These are phyloP conservation scores for Austroboletus eburneus DNA, from an alignment of 768 basidiomycete genomes.

Conservation along the genomic window DNA sequence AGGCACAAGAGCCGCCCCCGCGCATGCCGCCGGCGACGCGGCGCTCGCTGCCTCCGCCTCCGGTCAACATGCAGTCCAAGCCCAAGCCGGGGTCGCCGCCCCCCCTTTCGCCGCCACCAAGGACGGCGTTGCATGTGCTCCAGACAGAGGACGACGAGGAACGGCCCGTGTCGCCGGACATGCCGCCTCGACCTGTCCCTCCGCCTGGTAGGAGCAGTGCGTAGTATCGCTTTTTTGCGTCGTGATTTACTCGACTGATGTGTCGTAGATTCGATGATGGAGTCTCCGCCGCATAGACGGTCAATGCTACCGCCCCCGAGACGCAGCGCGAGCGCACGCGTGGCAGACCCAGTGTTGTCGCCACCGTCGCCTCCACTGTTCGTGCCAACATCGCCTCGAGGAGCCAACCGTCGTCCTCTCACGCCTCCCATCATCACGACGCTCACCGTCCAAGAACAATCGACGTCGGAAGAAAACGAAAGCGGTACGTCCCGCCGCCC, in stretches of 20 bases:
- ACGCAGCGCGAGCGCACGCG: slow-evolving; percentile 18
- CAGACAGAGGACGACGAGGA: slow-evolving; percentile 21
- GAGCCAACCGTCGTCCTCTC: slow-evolving; percentile 8
- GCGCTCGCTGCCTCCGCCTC: too few species aligned
- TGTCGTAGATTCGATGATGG: slow-evolving; percentile 10
- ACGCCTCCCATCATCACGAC: slow-evolving; percentile 26
- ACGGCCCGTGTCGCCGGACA: slow-evolving; percentile 27
- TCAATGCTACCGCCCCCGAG: slow-evolving; percentile 22
- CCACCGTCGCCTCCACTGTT: slow-evolving; percentile 23
- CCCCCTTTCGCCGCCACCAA: slow-evolving; percentile 13
- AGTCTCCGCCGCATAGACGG: slow-evolving; percentile 13
- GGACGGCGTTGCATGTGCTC: slow-evolving; percentile 7
- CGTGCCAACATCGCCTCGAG: slow-evolving; percentile 14
- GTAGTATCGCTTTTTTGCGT: neutral
- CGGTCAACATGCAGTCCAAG: slow-evolving; percentile 24
- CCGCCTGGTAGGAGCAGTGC: slow-evolving; percentile 29
- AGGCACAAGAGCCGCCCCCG: slow-evolving; percentile 26
- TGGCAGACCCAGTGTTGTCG: slow-evolving; percentile 2
- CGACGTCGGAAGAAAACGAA: slow-evolving; percentile 2
- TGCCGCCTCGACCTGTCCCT: slow-evolving; percentile 27
- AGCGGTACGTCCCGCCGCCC: slow-evolving; percentile 2
- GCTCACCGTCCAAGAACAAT: slow-evolving; percentile 9
- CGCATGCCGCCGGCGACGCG: too few species aligned
- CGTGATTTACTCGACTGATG: too few species aligned
- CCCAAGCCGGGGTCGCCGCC: slow-evolving; percentile 17